These are phyloP conservation scores for Jackrogersella minutella DNA, from an alignment of 495 filamentous ascomycete species.

Conservation along the genomic window DNA sequence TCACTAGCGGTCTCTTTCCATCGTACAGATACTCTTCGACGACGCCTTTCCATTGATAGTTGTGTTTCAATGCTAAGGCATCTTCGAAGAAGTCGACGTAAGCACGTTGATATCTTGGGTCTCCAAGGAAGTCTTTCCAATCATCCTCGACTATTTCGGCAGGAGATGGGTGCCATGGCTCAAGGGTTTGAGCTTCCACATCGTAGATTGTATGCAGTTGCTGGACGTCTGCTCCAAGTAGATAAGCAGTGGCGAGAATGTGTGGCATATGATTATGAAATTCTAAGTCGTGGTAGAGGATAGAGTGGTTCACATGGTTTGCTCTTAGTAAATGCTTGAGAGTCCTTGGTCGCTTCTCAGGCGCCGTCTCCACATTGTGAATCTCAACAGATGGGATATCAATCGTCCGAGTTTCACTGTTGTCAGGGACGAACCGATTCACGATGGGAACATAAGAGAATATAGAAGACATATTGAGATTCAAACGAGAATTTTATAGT, in stretches of 20 bases:
- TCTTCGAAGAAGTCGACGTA: conserved; percentile 95
- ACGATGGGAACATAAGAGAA: conserved; percentile 60
- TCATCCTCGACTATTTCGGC: conserved; percentile 81
- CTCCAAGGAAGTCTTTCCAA: conserved; percentile 85
- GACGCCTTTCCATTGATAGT: conserved; percentile 85
- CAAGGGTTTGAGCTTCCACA: conserved; percentile 69
- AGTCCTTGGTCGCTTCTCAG: conserved; percentile 79
- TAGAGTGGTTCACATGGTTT: conserved; percentile 89
- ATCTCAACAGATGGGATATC: conserved; percentile 73
- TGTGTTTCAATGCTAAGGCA: conserved; percentile 71
- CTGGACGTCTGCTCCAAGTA: conserved; percentile 76
- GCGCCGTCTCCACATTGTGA: conserved; percentile 78
- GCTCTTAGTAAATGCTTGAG: conserved; percentile 88
- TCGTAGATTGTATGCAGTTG: conserved; percentile 84
- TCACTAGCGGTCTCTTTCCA: conserved; percentile 79
- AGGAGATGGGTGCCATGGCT: conserved; percentile 86
- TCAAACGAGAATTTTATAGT: conserved; percentile 20
- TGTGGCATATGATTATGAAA: conserved; percentile 92
- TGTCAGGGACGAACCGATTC: conserved; percentile 50
- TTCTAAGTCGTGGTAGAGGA: conserved; percentile 77
- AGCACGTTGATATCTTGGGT: conserved; percentile 82
- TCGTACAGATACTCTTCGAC: conserved; percentile 77
- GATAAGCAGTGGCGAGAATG: conserved; percentile 82
- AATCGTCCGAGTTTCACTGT: conserved; percentile 53
- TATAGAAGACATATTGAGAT: conserved; percentile 50